Evolutionary conservation across 2,329 filamentous ascomycete genomes (phyloP).

Genomic region (Colletotrichum sp.): DNA sequence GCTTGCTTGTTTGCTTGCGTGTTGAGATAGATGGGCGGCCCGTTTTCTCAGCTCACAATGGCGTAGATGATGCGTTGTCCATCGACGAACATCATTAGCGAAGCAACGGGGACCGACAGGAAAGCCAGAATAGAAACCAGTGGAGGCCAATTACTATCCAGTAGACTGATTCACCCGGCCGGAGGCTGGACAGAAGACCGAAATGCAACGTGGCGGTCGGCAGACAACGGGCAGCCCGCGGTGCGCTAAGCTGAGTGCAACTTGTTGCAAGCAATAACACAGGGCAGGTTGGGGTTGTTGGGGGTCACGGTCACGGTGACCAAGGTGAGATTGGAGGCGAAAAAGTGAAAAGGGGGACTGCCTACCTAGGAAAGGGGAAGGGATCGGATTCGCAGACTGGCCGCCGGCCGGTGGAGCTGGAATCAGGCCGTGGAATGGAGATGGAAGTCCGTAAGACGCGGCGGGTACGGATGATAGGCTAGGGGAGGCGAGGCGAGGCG

Average conservation of each 20-base stretch:
- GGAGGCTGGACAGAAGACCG: not conserved
- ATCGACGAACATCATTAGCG: not conserved
- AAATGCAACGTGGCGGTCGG: slow-evolving; percentile 1
- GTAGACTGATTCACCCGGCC: not conserved
- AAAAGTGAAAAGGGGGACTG: not conserved
- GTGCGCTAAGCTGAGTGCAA: too few relatives aligned
- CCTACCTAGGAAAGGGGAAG: slow-evolving; percentile 1
- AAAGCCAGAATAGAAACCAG: not conserved
- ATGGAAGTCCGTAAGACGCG: not conserved
- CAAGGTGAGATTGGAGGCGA: not conserved
- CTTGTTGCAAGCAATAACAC: too few relatives aligned
- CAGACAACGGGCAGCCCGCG: not conserved
- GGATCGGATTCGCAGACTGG: not conserved
- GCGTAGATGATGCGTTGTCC: not conserved
- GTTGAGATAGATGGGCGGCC: not conserved
- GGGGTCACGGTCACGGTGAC: too few relatives aligned
- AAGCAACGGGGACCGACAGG: not conserved
- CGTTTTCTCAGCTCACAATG: slow-evolving; percentile 15
- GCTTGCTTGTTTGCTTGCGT: too few relatives aligned
- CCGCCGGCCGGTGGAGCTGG: not conserved
- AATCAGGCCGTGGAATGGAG: not conserved
- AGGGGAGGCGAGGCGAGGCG: too few relatives aligned
- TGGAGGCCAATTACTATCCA: not conserved
- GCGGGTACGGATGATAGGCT: not conserved
- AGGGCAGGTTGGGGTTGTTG: too few relatives aligned